Evolutionary conservation across 129 eudicot genomes (phyloP).

Genomic region (Kitagawia praeruptora): DNA sequence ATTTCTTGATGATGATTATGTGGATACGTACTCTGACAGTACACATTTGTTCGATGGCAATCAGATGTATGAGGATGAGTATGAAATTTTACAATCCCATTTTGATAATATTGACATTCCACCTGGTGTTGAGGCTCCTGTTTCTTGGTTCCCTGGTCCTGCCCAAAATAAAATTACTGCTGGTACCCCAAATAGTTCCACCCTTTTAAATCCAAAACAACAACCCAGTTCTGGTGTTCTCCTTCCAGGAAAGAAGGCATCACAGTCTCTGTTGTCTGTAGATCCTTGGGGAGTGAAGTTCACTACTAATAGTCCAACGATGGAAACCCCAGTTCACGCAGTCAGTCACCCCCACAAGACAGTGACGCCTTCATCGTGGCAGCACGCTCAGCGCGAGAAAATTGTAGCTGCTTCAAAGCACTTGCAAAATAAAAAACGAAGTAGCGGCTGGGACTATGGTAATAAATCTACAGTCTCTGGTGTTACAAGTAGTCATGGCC

Average conservation of each 20-base stretch:
- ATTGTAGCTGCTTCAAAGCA: neutral
- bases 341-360: neutral
- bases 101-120: constrained; percentile 62
- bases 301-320: neutral
- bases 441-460: constrained; percentile 8
- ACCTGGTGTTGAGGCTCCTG: constrained; percentile 53
- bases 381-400: neutral
- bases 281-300: neutral
- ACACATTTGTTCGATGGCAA: neutral
- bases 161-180: neutral
- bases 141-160: constrained; percentile 49
- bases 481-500: constrained; percentile 4
- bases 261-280: neutral
- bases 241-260: neutral
- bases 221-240: neutral
- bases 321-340: neutral
- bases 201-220: constrained; percentile 3
- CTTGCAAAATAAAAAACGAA: neutral
- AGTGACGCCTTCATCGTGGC: neutral
- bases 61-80: constrained; percentile 26
- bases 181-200: constrained; percentile 13
- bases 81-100: constrained; percentile 53
- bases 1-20: constrained; percentile 30
- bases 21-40: constrained; percentile 8
- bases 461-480: constrained; percentile 16